Base-by-base conservation (phyloP, 257 asterid genomes). In the Lithospermum erythrorhizon region DNA sequence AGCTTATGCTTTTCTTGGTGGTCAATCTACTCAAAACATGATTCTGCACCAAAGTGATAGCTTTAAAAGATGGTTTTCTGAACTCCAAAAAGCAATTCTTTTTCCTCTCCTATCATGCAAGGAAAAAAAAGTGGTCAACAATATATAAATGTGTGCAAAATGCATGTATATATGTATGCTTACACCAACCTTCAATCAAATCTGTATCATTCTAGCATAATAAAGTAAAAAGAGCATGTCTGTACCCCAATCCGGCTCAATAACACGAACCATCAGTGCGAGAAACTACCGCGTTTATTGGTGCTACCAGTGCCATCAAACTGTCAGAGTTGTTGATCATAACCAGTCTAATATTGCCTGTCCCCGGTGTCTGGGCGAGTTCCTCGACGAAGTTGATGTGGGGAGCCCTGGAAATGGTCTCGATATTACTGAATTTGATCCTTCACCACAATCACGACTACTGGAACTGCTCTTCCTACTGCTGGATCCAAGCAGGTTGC, bases 261-360 rank as follows among this genome's bases (percentile, higher is more conserved):
- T 0, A 41, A 14, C 49, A 14, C 49, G 16, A 41, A 14, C n/a
- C 22, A 22, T 16, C 27, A 53, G 16, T 76, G 52, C n/a, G 65
- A 60, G 74, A 41, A 78, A 62, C 76, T 78, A 71, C 77, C 83
- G 29, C 61, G 70, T 72, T 61, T 86, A 82, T 60, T 85, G 95
- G 95, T 91, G 98, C 57, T 86, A 83, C 69, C 90, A 91, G 56
- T 91, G 96, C 77, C 96, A 85, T 68, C 85, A 75, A 9, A 65
- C 79, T 9, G 89, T 81, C 53, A 72, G 90, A 55, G 63, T 77
- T 21, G 70, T 85, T 9, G 59, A 83, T 0, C 68, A 65, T 6
- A 66, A 65, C 20, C 76, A 84, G 0, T 70, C 86, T 3, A 75
- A 73, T 55, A n/a, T 74, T 37, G 18, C 69, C 23, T 87, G 98